Conservation (phyloP, 1,284 basidiomycete genomes). For the Thecaphora thlaspeos region DNA sequence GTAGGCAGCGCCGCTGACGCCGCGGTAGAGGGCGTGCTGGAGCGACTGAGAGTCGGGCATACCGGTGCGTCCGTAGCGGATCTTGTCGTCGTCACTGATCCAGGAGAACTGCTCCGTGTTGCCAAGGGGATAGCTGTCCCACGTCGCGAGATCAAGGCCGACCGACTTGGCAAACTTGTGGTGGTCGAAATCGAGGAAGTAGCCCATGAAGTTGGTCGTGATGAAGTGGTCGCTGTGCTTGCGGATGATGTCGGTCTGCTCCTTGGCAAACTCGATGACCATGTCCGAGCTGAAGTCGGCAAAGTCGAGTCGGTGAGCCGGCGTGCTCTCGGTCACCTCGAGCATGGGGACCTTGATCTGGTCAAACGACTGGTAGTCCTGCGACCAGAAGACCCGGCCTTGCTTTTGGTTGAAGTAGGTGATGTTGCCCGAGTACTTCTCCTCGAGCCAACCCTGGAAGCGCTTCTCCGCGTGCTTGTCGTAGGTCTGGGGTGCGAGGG, state of each 20-base stretch:
- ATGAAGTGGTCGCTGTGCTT: conserved; percentile 27
- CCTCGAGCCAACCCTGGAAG: conserved; percentile 31
- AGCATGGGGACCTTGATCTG: conserved; percentile 28
- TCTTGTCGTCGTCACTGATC: conserved; percentile 25
- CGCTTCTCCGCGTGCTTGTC: conserved; percentile 21
- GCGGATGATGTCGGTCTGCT: conserved; percentile 27
- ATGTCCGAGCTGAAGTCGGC: conserved; percentile 35
- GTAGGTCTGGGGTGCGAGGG: conserved; percentile 30
- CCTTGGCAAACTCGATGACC: conserved; percentile 31
- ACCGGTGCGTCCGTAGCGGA: conserved; percentile 27
- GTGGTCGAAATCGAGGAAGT: conserved; percentile 34
- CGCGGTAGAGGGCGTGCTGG: conserved; percentile 29
- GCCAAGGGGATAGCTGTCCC: conserved; percentile 36
- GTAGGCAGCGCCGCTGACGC: conserved; percentile 27
- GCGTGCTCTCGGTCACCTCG: conserved; percentile 33
- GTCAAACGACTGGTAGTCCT: conserved; percentile 29
- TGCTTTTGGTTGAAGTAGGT: conserved; percentile 30
- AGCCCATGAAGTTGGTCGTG: conserved; percentile 42
- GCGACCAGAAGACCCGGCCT: conserved; percentile 36
- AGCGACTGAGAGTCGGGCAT: conserved; percentile 33
- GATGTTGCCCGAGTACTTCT: conserved; percentile 36
- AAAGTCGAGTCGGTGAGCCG: conserved; percentile 36
- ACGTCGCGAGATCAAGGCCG: conserved; percentile 30
- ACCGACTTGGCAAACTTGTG: conserved; percentile 24
- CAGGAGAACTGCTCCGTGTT: conserved; percentile 30